Evolutionary conservation across 2,329 filamentous ascomycete species (phyloP), one percentile per base, ranked within the genome.

Genomic region (Alternaria hordeiaustralica): DNA sequence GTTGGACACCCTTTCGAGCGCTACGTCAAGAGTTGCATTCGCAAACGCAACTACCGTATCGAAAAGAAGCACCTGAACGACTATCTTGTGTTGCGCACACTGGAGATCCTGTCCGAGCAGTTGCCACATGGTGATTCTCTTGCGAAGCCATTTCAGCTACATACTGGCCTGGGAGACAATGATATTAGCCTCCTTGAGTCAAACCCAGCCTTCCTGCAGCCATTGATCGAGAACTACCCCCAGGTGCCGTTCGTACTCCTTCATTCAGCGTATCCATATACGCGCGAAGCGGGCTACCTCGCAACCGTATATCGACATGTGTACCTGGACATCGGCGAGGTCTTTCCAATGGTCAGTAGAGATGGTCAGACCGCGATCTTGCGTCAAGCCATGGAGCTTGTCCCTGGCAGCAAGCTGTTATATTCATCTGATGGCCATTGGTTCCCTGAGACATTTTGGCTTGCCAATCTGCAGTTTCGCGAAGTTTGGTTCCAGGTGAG

Each of bases 391-490:
- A 80, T 96, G 9, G 93, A 96, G 76, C 78, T 95, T 5, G 90
- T 89, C 21, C 92, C 93, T 0, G 88, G 87, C 58, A 89, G 87
- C 55, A 95, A 95, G 80, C 84, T 96, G 0, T 80, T 95, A 0
- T 95, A 91, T 88, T 93, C 91, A 65, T 94, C 91, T 0, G 92
- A 94, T 73, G 92, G 92, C 0, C 91, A 94, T 75, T 92, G 87
- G 78, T 92, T 92, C 64, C 91, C 92, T 0, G 92, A 95, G 78
- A 93, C 90, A 0, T 96, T 90, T 71, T 87, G 91, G 71, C 83
- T 95, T 5, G 91, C 92, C 1, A 88, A 91, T 43, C 82, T 86
- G 45, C 92, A 95, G 76, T 89, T 93, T 61, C 85, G 91, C 55
- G 87, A 92, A 67, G 90, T 87, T 3, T 80, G 96, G 36, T 86